Percentiles rank a stretch among this genome's conserved stretches.
These are phyloP conservation scores for Pulicaria dysenterica DNA, from an alignment of 129 eudicot species.

Conservation along the genomic window DNA sequence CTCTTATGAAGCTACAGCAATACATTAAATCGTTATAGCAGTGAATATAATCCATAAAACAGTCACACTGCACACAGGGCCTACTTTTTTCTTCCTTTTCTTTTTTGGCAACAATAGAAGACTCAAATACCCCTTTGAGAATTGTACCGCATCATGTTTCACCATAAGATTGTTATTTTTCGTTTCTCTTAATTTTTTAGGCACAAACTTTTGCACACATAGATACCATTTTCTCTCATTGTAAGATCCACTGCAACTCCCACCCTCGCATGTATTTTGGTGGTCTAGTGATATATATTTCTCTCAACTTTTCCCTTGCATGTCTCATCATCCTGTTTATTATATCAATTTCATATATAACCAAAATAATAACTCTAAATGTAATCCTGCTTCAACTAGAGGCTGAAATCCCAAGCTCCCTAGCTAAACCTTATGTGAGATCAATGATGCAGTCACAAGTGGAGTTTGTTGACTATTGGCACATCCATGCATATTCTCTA, in stretches of 20 bases:
- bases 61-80: not conserved
- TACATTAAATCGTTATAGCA: not conserved
- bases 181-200: too few relatives aligned
- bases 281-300: too few relatives aligned
- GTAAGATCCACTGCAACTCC: too few relatives aligned
- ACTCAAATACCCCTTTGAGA: not conserved
- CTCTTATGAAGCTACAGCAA: not conserved
- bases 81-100: not conserved
- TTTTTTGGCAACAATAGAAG: not conserved
- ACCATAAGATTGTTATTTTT: too few relatives aligned
- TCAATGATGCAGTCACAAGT: constrained; percentile 1
- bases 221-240: too few relatives aligned
- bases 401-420: not conserved
- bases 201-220: too few relatives aligned
- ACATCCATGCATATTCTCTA: not conserved
- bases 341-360: too few relatives aligned
- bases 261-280: too few relatives aligned
- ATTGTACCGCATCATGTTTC: not conserved
- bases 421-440: not conserved
- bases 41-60: constrained; percentile 1
- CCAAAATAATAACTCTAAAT: not conserved
- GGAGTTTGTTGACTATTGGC: not conserved
- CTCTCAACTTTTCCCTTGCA: too few relatives aligned
- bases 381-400: constrained; percentile 12
- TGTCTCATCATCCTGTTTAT: too few relatives aligned